Evolutionary conservation across 75 land plant species (phyloP).

Genomic region (Picea sitchensis): DNA sequence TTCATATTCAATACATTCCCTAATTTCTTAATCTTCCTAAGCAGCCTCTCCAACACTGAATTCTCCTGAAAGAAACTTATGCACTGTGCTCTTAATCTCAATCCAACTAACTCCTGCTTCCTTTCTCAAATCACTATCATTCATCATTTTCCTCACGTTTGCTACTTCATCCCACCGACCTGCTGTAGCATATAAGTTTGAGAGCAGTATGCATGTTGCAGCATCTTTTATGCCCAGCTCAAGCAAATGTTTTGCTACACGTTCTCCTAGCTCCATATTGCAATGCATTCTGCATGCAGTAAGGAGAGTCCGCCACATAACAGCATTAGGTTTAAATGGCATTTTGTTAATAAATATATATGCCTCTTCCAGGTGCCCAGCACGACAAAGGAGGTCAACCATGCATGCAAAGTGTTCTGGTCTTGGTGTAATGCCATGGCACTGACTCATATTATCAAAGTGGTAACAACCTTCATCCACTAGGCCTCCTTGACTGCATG

Average conservation of each 20-base stretch:
- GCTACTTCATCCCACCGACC: constrained; percentile 27
- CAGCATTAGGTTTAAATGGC: constrained; percentile 17
- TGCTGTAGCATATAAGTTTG: constrained; percentile 32
- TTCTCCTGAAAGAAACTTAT: too few species aligned
- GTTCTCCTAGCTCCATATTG: constrained; percentile 19
- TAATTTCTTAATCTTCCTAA: too few species aligned
- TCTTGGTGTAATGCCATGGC: constrained; percentile 1
- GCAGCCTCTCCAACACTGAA: too few species aligned
- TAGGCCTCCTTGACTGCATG: constrained; percentile 49
- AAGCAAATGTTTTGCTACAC: constrained; percentile 13
- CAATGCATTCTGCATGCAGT: constrained; percentile 38
- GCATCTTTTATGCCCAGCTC: constrained; percentile 17
- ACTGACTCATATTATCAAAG: constrained; percentile 25
- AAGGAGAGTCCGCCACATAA: constrained; percentile 40
- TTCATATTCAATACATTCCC: too few species aligned
- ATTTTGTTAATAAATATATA: constrained; percentile 12
- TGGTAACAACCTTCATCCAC: constrained; percentile 39
- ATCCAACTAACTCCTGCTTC: neutral
- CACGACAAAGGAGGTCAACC: constrained; percentile 34
- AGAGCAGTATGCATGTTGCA: constrained; percentile 20
- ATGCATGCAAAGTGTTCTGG: constrained; percentile 38
- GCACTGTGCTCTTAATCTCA: too few species aligned
- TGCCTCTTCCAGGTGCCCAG: constrained; percentile 35
- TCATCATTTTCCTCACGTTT: constrained; percentile 20
- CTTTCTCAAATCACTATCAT: constrained; percentile 23